These are phyloP conservation scores for Sisymbrium altissimum DNA, from an alignment of 345 rosid genomes.

Conservation along the genomic window DNA sequence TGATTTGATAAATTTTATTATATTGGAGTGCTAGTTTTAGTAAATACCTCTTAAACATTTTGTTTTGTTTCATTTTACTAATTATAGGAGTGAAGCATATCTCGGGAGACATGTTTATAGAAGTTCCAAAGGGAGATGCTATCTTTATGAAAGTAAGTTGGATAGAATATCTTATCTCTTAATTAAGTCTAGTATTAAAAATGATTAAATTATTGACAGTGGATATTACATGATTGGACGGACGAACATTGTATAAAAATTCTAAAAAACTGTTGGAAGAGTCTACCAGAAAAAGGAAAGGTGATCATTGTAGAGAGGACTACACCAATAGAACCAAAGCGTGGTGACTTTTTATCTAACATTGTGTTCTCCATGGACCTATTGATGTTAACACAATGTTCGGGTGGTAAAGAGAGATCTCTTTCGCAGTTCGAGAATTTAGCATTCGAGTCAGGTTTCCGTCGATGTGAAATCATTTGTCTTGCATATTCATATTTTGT, in stretches of 20 bases:
- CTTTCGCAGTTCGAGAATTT: constrained; percentile 34
- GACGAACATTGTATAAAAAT: constrained; percentile 40
- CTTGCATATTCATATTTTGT: background rate
- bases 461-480: constrained; percentile 26
- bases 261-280: constrained; percentile 45
- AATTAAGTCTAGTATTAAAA: background rate
- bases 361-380: constrained; percentile 34
- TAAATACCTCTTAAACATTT: background rate
- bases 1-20: background rate
- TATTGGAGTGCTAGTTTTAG: background rate
- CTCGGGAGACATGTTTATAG: constrained; percentile 77
- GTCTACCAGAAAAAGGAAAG: constrained; percentile 38
- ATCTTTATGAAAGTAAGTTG: constrained; percentile 68
- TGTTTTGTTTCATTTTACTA: background rate
- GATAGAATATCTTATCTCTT: background rate
- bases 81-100: constrained; percentile 61
- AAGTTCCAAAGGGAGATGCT: constrained; percentile 68
- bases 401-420: constrained; percentile 48
- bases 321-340: constrained; percentile 24
- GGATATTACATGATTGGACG: constrained; percentile 42
- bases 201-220: constrained; percentile 11
- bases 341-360: constrained; percentile 22
- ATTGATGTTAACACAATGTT: constrained; percentile 37
- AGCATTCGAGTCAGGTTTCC: constrained; percentile 39
- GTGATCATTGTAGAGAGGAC: constrained; percentile 38